These are phyloP conservation scores for Trichoderma parareesei DNA, from an alignment of 495 filamentous ascomycete species.

Conservation along the genomic window DNA sequence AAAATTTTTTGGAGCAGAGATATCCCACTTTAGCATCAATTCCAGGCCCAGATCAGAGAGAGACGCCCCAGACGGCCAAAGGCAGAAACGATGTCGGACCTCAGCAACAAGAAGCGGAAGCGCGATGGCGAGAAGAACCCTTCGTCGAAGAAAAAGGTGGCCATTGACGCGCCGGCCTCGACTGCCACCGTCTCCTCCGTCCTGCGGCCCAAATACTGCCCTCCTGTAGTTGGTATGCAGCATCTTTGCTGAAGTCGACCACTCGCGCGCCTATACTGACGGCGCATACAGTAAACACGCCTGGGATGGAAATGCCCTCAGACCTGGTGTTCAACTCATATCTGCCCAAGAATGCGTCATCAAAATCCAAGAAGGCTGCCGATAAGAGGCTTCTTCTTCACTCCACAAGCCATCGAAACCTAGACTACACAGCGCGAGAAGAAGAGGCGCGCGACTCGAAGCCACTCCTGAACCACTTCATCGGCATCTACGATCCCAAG, in stretches of 20 bases:
- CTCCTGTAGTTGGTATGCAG: slow-evolving; percentile 57
- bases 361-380: slow-evolving; percentile 39
- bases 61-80: not conserved
- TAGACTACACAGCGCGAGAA: slow-evolving; percentile 79
- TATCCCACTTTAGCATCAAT: slow-evolving; percentile 11
- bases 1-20: slow-evolving; percentile 8
- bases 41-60: not conserved
- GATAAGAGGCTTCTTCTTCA: slow-evolving; percentile 61
- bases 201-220: slow-evolving; percentile 47
- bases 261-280: not conserved
- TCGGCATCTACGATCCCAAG: slow-evolving; percentile 74
- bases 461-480: slow-evolving; percentile 69
- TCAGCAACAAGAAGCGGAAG: slow-evolving; percentile 67
- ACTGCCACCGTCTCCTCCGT: slow-evolving; percentile 51
- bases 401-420: slow-evolving; percentile 62
- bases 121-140: slow-evolving; percentile 43
- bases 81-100: slow-evolving; percentile 38
- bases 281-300: slow-evolving; percentile 49
- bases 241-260: not conserved
- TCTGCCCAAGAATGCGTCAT: slow-evolving; percentile 15
- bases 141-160: slow-evolving; percentile 54
- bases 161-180: slow-evolving; percentile 39
- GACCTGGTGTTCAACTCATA: slow-evolving; percentile 56
- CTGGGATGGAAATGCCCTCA: slow-evolving; percentile 52
- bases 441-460: slow-evolving; percentile 53